Percentiles rank a stretch among this genome's conserved stretches.
phyloP scores from a whole-genome alignment of 768 basidiomycete genomes.

The Mrakia hoshinonis region DNA sequence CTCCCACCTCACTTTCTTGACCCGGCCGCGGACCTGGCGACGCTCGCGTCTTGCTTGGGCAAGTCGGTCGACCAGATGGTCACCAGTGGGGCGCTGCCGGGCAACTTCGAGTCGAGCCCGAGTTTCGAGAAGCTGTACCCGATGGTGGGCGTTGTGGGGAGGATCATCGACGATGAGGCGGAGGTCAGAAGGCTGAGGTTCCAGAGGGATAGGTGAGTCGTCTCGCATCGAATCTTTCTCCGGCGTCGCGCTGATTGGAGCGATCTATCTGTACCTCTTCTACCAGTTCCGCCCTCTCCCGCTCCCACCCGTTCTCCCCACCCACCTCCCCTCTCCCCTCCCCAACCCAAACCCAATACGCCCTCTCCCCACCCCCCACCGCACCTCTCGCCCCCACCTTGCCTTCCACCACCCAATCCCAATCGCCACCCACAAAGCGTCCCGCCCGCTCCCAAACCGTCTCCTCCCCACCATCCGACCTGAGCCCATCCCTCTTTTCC shows the following conservation, averaged over 20 bases:
- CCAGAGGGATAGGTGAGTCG: background rate
- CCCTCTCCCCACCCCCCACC: background rate
- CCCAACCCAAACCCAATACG: background rate
- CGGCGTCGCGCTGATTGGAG: too few relatives aligned
- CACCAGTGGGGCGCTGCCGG: background rate
- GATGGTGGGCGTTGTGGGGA: background rate
- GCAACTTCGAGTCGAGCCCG: background rate
- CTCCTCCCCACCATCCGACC: background rate
- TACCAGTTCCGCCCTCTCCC: background rate
- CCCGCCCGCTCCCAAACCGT: background rate
- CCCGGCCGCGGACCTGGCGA: conserved; percentile 14
- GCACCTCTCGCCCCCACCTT: background rate
- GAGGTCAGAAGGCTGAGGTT: background rate
- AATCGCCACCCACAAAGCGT: background rate
- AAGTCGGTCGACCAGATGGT: background rate
- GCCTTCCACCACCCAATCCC: background rate
- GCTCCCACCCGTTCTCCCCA: background rate
- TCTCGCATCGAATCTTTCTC: background rate
- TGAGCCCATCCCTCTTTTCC: background rate
- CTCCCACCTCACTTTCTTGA: conserved; percentile 5
- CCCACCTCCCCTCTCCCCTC: background rate
- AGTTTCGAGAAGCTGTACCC: background rate
- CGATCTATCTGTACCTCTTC: too few relatives aligned
- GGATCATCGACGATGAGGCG: conserved; percentile 6
- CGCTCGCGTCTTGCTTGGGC: background rate